A percentile compares a stretch with the other conserved stretches of the same genome.
These are phyloP conservation scores for Linnemannia exigua DNA, from an alignment of 192 early-diverging fungal species.

Conservation along the genomic window DNA sequence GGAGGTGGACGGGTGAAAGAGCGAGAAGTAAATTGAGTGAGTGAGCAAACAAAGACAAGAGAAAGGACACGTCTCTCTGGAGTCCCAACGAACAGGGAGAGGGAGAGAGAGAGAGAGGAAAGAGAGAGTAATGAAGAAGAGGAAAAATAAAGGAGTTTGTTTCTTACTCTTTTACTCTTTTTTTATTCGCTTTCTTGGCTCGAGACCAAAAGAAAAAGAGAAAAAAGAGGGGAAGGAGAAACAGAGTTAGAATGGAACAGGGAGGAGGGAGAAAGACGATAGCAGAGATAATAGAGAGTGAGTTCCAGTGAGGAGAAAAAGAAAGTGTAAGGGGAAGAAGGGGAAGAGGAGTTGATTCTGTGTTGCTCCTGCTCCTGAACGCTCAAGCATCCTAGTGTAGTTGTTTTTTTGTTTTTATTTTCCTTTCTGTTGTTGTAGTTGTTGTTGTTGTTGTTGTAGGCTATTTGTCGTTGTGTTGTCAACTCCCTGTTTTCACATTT, in stretches of 20 bases:
- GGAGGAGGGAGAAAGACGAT: neutral
- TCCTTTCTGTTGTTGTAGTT: neutral
- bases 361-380: slow-evolving; percentile 3
- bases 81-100: neutral
- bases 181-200: neutral
- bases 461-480: neutral
- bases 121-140: neutral
- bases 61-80: neutral
- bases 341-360: neutral
- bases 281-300: neutral
- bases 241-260: neutral
- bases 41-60: neutral
- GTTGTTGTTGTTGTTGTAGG: neutral
- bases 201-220: neutral
- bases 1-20: too few species aligned
- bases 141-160: neutral
- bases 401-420: neutral
- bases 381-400: neutral
- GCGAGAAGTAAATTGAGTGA: neutral
- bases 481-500: neutral
- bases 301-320: too few species aligned
- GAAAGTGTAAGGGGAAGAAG: neutral
- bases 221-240: neutral
- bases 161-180: too few species aligned
- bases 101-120: neutral